Evolutionary conservation across 75 land plant species (phyloP).

Genomic region (Pinus taeda): DNA sequence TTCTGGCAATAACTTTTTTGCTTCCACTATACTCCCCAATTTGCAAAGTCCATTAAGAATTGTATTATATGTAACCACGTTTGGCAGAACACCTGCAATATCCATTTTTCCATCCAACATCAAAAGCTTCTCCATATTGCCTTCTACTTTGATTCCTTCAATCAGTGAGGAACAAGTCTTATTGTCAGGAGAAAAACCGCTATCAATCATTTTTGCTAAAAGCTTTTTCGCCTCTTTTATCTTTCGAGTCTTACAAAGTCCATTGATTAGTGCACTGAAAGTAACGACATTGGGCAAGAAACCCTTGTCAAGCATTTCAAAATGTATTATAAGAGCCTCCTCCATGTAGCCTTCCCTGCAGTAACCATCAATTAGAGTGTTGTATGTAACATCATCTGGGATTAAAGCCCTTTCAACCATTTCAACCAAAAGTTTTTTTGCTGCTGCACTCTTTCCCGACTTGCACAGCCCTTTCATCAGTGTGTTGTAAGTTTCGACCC

Average conservation of each 20-base stretch:
- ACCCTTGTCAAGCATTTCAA: slow-evolving; percentile 56
- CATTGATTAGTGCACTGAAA: slow-evolving; percentile 40
- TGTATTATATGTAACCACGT: slow-evolving; percentile 45
- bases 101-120: slow-evolving; percentile 22
- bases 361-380: slow-evolving; percentile 56
- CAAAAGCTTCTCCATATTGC: slow-evolving; percentile 20
- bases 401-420: slow-evolving; percentile 26
- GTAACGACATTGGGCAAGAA: slow-evolving; percentile 44
- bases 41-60: slow-evolving; percentile 51
- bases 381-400: slow-evolving; percentile 18
- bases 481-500: slow-evolving; percentile 34
- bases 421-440: slow-evolving; percentile 39
- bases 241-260: slow-evolving; percentile 42
- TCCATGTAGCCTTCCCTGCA: slow-evolving; percentile 43
- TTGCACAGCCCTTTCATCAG: slow-evolving; percentile 46
- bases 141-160: slow-evolving; percentile 7
- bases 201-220: slow-evolving; percentile 39
- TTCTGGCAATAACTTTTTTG: slow-evolving; percentile 23
- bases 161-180: not conserved
- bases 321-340: slow-evolving; percentile 42
- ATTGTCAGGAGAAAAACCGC: slow-evolving; percentile 14
- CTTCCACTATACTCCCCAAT: slow-evolving; percentile 38
- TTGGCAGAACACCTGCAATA: slow-evolving; percentile 10
- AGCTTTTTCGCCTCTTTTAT: slow-evolving; percentile 44
- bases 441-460: slow-evolving; percentile 43